These are phyloP conservation scores for Amaranthus palmeri DNA, from an alignment of 148 eudicot species.

Conservation along the genomic window DNA sequence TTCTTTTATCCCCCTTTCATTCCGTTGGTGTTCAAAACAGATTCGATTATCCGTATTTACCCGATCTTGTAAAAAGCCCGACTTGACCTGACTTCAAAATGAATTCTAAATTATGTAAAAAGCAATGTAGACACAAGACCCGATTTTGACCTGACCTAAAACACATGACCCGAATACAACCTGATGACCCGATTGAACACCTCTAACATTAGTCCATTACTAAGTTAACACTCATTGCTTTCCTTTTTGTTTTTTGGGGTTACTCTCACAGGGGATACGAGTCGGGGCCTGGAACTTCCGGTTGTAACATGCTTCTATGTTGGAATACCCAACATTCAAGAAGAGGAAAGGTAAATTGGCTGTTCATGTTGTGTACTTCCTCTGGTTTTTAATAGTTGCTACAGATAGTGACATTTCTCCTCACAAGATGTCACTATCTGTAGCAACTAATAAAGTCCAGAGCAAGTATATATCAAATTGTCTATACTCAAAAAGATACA, in stretches of 20 bases:
- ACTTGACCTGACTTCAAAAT: neutral
- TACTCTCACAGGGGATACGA: conserved; percentile 69
- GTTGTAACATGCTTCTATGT: conserved; percentile 78
- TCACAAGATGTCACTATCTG: too few species aligned
- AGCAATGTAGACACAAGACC: too few species aligned
- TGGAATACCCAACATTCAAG: conserved; percentile 60
- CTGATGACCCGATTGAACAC: too few species aligned
- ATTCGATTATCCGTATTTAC: neutral
- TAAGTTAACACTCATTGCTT: neutral
- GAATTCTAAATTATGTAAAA: too few species aligned
- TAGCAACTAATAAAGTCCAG: too few species aligned
- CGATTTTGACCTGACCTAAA: too few species aligned
- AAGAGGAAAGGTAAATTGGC: conserved; percentile 50
- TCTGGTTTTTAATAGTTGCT: too few species aligned
- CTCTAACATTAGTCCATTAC: neutral
- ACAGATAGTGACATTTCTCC: too few species aligned
- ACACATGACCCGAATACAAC: too few species aligned
- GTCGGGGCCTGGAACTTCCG: conserved; percentile 68
- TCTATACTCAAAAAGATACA: neutral
- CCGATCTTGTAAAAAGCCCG: neutral
- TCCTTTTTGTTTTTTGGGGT: neutral
- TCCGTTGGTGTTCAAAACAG: neutral
- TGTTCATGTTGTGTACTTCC: too few species aligned
- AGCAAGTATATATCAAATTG: neutral
- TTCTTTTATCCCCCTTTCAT: neutral